Evolutionary conservation across 306 rosid species (phyloP).

Genomic region (Quercus robur): DNA sequence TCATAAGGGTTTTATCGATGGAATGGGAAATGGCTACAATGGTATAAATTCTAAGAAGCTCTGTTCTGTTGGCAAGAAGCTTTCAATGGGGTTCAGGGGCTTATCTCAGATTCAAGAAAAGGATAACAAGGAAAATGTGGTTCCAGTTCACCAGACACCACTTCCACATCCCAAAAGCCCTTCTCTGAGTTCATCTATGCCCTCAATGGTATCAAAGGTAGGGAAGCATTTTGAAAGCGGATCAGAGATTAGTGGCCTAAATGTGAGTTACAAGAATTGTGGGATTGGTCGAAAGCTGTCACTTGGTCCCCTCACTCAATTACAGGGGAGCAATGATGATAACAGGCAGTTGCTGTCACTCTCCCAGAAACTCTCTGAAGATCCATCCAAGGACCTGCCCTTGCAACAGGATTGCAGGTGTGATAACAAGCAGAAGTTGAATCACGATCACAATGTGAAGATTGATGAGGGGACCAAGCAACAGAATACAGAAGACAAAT

Average conservation of each 20-base stretch:
- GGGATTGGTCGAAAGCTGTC: conserved; percentile 14
- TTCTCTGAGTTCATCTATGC: neutral
- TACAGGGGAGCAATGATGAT: neutral
- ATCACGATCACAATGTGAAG: neutral
- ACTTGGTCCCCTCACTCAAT: neutral
- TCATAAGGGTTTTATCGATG: neutral
- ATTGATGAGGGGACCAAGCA: neutral
- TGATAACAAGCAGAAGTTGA: conserved; percentile 2
- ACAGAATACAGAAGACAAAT: conserved; percentile 10
- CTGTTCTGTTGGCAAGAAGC: conserved; percentile 23
- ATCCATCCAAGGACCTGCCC: conserved; percentile 14
- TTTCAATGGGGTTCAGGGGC: conserved; percentile 18
- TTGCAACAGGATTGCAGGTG: neutral
- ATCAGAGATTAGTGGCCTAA: neutral
- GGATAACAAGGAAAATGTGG: conserved; percentile 25
- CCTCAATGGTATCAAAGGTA: neutral
- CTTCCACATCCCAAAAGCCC: neutral
- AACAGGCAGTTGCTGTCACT: neutral
- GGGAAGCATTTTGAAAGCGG: neutral
- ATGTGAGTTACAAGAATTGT: neutral
- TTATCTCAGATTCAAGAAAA: conserved; percentile 10
- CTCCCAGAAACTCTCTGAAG: conserved; percentile 5
- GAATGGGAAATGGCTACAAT: conserved; percentile 1
- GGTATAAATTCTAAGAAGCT: conserved; percentile 3
- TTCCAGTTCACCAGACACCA: conserved; percentile 7